Evolutionary conservation across 805 yeast species (phyloP).

Genomic region (Metschnikowia cubensis): DNA sequence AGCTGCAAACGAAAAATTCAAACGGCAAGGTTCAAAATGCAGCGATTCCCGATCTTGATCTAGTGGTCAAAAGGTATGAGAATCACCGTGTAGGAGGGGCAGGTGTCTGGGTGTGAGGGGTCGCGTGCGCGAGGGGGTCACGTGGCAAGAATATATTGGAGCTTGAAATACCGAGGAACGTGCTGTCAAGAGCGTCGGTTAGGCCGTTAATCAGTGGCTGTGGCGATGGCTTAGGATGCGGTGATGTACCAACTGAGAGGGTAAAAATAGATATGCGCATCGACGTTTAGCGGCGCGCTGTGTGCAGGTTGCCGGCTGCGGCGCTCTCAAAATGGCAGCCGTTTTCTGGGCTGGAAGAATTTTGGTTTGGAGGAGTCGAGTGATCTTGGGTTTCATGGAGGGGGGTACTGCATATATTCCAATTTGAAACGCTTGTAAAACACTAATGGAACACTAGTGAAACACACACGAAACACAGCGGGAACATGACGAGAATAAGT

Average conservation of each 20-base stretch:
- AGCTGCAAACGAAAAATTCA: too few species aligned
- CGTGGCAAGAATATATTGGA: background rate
- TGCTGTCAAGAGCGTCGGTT: slow-evolving; percentile 1
- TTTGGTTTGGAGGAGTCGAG: too few species aligned
- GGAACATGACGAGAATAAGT: too few species aligned
- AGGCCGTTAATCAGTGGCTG: slow-evolving; percentile 18
- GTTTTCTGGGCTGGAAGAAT: background rate
- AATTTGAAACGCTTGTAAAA: background rate
- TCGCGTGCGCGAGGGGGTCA: background rate
- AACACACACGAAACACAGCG: too few species aligned
- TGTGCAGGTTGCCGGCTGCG: background rate
- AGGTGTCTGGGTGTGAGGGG: background rate
- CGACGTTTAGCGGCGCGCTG: background rate
- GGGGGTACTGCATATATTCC: too few species aligned
- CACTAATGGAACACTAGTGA: background rate
- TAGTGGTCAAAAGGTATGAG: too few species aligned
- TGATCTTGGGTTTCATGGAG: background rate
- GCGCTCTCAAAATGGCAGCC: background rate
- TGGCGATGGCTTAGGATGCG: background rate
- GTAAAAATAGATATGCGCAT: slow-evolving; percentile 5
- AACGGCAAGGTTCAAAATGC: too few species aligned
- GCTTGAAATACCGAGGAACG: background rate
- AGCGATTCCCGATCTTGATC: too few species aligned
- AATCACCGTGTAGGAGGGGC: too few species aligned
- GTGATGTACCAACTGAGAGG: background rate